Evolutionary conservation across 148 eudicot genomes (phyloP).

Genomic region (Bassia scoparia): DNA sequence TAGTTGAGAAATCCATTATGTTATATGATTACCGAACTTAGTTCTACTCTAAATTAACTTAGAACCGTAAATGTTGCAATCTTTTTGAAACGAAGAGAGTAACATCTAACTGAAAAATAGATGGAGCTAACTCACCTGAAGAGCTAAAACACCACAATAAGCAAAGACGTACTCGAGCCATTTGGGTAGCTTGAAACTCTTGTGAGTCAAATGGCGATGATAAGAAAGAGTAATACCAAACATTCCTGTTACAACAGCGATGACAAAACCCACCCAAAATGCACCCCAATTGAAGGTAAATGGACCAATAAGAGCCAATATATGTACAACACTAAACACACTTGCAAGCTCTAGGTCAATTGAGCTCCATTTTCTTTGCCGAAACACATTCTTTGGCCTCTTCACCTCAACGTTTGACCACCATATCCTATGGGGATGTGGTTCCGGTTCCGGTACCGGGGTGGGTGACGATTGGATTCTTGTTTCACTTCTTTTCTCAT

Average conservation of each 20-base stretch:
- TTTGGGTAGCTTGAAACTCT: slow-evolving; percentile 72
- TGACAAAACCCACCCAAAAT: no score
- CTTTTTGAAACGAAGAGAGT: no score
- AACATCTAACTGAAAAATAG: no score
- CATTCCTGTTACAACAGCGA: slow-evolving; percentile 57
- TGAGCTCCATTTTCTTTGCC: slow-evolving; percentile 54
- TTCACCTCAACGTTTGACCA: no score
- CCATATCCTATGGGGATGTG: slow-evolving; percentile 26
- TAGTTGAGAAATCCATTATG: no score
- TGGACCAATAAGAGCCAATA: slow-evolving; percentile 53
- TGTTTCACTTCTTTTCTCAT: neutral
- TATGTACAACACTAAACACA: slow-evolving; percentile 51
- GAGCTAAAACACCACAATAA: slow-evolving; percentile 41
- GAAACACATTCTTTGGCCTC: slow-evolving; percentile 41
- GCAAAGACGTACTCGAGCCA: slow-evolving; percentile 89
- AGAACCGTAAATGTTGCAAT: no score
- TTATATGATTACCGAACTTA: no score
- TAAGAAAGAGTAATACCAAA: slow-evolving; percentile 74
- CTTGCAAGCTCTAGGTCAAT: slow-evolving; percentile 35
- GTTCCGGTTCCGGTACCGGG: slow-evolving; percentile 18
- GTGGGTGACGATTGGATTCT: neutral
- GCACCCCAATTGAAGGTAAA: slow-evolving; percentile 65
- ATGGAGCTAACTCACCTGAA: slow-evolving; percentile 7
- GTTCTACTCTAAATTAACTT: no score
- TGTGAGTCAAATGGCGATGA: slow-evolving; percentile 73